Conservation (phyloP, 2,329 filamentous ascomycete species). For the Penicillium sp. region DNA sequence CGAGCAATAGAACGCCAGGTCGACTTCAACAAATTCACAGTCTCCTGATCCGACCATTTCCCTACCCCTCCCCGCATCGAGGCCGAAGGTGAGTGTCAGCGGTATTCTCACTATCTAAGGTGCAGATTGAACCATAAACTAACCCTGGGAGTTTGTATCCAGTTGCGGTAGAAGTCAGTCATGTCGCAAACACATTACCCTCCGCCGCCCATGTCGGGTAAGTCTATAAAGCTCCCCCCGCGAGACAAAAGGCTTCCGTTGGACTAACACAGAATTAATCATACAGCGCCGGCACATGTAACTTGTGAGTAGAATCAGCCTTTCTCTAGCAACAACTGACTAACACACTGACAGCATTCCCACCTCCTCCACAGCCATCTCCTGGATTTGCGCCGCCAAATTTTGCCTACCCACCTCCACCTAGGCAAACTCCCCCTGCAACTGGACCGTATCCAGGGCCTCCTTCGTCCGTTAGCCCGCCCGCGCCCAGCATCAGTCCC, state of each 20-base stretch:
- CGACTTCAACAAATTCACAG: no score
- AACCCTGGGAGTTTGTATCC: no score
- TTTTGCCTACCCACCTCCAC: constrained; percentile 29
- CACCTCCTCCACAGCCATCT: constrained; percentile 3
- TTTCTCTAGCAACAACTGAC: no score
- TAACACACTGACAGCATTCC: constrained; percentile 1
- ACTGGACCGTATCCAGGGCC: constrained; percentile 7
- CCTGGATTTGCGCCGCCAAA: constrained; percentile 6
- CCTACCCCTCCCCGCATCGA: no score
- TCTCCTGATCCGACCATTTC: no score
- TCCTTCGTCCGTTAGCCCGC: constrained; percentile 10
- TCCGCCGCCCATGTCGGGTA: constrained; percentile 21
- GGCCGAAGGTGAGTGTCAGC: no score
- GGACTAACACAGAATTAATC: no score
- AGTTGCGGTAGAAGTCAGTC: no score
- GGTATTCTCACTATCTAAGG: no score
- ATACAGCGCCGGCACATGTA: constrained; percentile 19
- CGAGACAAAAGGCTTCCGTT: no score
- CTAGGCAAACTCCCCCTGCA: constrained; percentile 21
- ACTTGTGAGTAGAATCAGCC: constrained; percentile 1
- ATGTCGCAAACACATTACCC: constrained; percentile 1
- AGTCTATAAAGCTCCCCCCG: not conserved
- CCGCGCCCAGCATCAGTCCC: not conserved
- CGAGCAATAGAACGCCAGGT: no score
- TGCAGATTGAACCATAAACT: no score